Evolutionary conservation across 2,329 filamentous ascomycete species (phyloP).

Genomic region (Lecanicillium sp.): DNA sequence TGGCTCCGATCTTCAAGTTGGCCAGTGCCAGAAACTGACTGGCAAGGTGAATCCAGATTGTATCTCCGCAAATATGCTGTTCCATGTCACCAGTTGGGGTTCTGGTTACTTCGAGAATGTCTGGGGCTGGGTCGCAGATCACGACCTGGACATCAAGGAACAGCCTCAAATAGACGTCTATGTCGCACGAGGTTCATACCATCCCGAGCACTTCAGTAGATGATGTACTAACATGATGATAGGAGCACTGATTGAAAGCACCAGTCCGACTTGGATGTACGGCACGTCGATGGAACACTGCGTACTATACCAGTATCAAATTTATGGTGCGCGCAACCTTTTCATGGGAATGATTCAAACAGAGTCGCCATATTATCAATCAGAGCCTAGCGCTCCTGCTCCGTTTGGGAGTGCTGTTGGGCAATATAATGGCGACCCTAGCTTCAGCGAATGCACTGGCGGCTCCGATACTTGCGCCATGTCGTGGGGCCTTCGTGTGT

Average conservation of each 20-base stretch:
- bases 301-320: constrained; percentile 43
- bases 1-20: constrained; percentile 56
- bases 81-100: constrained; percentile 34
- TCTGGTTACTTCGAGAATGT: constrained; percentile 44
- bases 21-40: constrained; percentile 45
- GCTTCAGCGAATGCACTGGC: too few relatives aligned
- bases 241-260: constrained; percentile 23
- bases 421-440: too few relatives aligned
- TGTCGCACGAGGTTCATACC: constrained; percentile 12
- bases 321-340: constrained; percentile 37
- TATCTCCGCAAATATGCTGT: constrained; percentile 47
- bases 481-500: too few relatives aligned
- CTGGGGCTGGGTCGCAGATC: constrained; percentile 64
- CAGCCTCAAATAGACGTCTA: constrained; percentile 20
- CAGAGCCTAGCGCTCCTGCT: constrained; percentile 23
- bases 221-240: constrained; percentile 29
- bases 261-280: constrained; percentile 28
- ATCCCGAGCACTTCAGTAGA: not conserved
- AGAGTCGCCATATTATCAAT: constrained; percentile 55
- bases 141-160: too few relatives aligned
- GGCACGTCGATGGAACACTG: constrained; percentile 43
- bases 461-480: too few relatives aligned
- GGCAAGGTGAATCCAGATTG: constrained; percentile 43
- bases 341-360: constrained; percentile 58
- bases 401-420: too few relatives aligned